Percentiles rank a stretch among this genome's conserved stretches.
Evolutionary conservation across 1,284 basidiomycete species (phyloP).

Genomic region (Agroathelia rolfsii): DNA sequence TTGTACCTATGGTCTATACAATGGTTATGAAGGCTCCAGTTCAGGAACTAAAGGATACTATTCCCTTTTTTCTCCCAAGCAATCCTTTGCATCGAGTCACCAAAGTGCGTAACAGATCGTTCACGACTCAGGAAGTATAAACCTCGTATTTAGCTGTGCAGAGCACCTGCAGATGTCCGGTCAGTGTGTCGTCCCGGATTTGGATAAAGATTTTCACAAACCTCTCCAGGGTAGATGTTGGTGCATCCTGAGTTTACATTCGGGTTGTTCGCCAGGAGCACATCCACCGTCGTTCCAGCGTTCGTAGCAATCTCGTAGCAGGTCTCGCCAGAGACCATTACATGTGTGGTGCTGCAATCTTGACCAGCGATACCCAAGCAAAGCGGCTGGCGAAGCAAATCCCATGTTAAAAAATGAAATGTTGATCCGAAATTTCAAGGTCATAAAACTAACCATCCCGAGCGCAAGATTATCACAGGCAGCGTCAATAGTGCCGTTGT

Average conservation of each 20-base stretch:
- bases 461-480: slow-evolving; percentile 33
- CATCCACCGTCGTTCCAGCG: slow-evolving; percentile 26
- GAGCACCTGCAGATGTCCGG: slow-evolving; percentile 33
- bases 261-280: slow-evolving; percentile 45
- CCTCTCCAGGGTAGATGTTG: slow-evolving; percentile 38
- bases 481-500: slow-evolving; percentile 26
- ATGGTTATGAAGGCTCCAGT: no score
- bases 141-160: slow-evolving; percentile 34
- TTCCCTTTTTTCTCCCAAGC: no score
- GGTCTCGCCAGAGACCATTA: slow-evolving; percentile 27
- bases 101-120: no score
- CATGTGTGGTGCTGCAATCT: slow-evolving; percentile 32
- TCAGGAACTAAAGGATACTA: no score
- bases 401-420: slow-evolving; percentile 9
- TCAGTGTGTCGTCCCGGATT: no score
- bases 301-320: slow-evolving; percentile 28
- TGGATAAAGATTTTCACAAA: no score
- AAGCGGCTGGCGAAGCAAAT: slow-evolving; percentile 15
- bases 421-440: neutral
- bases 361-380: slow-evolving; percentile 34
- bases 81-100: no score
- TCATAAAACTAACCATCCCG: slow-evolving; percentile 19
- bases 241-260: slow-evolving; percentile 36
- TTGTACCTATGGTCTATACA: no score
- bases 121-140: no score